Conservation (phyloP, 306 rosid genomes). For the Pyrus betulifolia region DNA sequence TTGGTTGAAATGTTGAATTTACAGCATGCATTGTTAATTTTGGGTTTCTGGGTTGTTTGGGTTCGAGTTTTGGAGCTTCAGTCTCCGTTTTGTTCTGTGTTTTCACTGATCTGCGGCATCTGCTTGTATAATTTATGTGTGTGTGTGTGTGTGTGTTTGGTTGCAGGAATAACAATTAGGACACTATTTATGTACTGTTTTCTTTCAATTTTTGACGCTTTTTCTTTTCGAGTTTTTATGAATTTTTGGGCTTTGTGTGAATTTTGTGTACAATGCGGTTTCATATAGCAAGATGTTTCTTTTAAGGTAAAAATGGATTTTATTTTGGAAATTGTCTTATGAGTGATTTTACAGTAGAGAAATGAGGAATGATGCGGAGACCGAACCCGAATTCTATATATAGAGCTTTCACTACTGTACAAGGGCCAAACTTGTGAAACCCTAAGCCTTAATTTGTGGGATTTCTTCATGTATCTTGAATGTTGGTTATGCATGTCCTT, state of each 20-base stretch:
- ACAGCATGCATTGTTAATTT: background rate
- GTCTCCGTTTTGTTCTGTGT: background rate
- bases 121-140: background rate
- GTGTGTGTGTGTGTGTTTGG: background rate
- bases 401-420: background rate
- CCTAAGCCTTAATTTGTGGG: background rate
- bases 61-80: background rate
- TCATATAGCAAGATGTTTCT: background rate
- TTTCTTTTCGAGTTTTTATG: background rate
- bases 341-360: background rate
- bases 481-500: background rate
- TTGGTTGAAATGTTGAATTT: background rate
- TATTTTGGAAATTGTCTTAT: background rate
- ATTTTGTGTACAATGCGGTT: background rate
- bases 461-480: background rate
- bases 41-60: background rate
- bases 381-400: background rate
- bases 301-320: background rate
- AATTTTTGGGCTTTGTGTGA: background rate
- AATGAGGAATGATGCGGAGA: background rate
- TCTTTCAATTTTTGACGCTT: background rate
- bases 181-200: background rate
- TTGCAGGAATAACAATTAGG: background rate
- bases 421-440: background rate
- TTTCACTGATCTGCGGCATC: background rate